Evolutionary conservation across 2,329 filamentous ascomycete genomes (phyloP).

Genomic region (Furcasterigmium sp.): DNA sequence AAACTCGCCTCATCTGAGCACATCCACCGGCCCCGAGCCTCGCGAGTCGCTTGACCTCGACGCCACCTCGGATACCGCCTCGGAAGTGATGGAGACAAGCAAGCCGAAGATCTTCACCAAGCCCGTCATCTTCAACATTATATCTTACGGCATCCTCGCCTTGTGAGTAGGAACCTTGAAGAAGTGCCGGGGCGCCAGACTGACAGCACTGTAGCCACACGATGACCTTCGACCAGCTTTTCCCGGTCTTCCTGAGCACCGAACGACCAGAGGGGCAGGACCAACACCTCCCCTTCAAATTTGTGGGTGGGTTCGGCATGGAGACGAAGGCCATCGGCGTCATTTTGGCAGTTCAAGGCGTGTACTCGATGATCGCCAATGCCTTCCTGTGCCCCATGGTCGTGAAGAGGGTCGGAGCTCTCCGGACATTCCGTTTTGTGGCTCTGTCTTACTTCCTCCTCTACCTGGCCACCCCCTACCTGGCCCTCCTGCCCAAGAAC

Average conservation of each 20-base stretch:
- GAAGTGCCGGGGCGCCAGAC: neutral
- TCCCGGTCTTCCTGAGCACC: slow-evolving; percentile 87
- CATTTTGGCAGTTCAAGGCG: slow-evolving; percentile 82
- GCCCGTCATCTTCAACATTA: slow-evolving; percentile 80
- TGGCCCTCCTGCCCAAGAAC: slow-evolving; percentile 72
- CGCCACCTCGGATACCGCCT: slow-evolving; percentile 6
- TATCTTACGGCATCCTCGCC: slow-evolving; percentile 86
- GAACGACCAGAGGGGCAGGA: slow-evolving; percentile 33
- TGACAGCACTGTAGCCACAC: slow-evolving; percentile 64
- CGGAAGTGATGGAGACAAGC: neutral
- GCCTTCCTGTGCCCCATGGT: slow-evolving; percentile 78
- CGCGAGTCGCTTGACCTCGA: slow-evolving; percentile 30
- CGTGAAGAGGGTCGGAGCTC: slow-evolving; percentile 68
- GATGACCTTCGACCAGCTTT: slow-evolving; percentile 90
- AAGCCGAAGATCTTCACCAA: slow-evolving; percentile 65
- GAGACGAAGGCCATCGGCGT: slow-evolving; percentile 79
- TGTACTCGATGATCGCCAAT: slow-evolving; percentile 85
- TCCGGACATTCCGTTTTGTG: slow-evolving; percentile 77
- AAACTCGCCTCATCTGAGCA: slow-evolving; percentile 43
- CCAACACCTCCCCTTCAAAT: slow-evolving; percentile 71
- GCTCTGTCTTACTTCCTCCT: slow-evolving; percentile 80
- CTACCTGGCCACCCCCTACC: slow-evolving; percentile 83
- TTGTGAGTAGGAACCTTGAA: slow-evolving; percentile 62
- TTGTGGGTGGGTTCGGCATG: slow-evolving; percentile 80
- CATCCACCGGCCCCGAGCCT: slow-evolving; percentile 19